Conservation (phyloP, 164 flowering plant species). For the Aristolochia contorta region DNA sequence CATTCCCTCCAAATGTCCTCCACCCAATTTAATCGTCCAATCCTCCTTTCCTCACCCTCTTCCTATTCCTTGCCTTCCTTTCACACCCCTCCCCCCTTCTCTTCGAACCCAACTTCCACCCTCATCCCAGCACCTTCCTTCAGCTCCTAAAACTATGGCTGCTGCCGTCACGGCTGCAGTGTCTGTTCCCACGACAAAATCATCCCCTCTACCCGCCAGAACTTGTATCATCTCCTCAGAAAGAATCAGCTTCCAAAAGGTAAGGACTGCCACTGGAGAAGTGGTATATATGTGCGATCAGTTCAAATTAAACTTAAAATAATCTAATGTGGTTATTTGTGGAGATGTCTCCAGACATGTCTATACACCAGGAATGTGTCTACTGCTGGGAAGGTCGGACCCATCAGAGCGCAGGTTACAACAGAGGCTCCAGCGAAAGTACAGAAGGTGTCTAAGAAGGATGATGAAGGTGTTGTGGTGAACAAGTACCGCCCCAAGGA, state of each 20-base stretch:
- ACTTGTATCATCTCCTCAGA: conserved; percentile 42
- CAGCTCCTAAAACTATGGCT: conserved; percentile 35
- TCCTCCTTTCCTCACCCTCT: conserved; percentile 2
- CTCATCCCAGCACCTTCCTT: conserved; percentile 1
- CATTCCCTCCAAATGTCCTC: conserved; percentile 11
- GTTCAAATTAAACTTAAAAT: not conserved
- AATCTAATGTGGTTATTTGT: not conserved
- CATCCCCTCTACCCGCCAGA: conserved; percentile 53
- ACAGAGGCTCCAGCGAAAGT: conserved; percentile 79
- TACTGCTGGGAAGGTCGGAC: conserved; percentile 29
- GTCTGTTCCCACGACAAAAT: conserved; percentile 64
- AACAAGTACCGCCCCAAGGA: conserved; percentile 85
- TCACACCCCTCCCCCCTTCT: not conserved
- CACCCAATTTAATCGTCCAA: conserved; percentile 11
- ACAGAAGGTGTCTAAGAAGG: conserved; percentile 68
- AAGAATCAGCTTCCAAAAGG: conserved; percentile 62
- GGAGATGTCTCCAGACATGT: conserved; percentile 27
- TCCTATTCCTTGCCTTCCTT: not conserved
- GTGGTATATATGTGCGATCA: not conserved
- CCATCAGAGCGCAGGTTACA: conserved; percentile 81
- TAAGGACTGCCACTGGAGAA: conserved; percentile 5
- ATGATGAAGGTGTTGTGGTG: conserved; percentile 75
- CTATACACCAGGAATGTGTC: conserved; percentile 38
- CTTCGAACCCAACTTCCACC: not conserved
- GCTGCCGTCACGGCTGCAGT: conserved; percentile 80